Evolutionary conservation across 352 stramenopile genomes (phyloP).

Genomic region (Globisporangium spinosum): DNA sequence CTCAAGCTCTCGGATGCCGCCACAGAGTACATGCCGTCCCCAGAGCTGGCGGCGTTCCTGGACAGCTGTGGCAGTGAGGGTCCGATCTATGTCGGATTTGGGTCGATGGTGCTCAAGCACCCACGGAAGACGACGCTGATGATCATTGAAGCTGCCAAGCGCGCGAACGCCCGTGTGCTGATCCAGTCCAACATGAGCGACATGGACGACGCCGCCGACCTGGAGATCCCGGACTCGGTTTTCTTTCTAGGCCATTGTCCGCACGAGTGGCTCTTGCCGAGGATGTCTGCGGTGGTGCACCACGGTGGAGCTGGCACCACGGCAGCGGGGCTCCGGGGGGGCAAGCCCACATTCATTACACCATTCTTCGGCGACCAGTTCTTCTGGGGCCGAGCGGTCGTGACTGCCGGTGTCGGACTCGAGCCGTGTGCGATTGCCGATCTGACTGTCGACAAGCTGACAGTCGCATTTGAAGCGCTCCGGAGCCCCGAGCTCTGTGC

Average conservation of each 20-base stretch:
- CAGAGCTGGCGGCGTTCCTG: conserved; percentile 67
- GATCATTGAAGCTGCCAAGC: conserved; percentile 74
- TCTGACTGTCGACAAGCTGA: conserved; percentile 80
- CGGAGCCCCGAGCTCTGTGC: conserved; percentile 42
- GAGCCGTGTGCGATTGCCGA: conserved; percentile 79
- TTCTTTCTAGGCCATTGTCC: conserved; percentile 68
- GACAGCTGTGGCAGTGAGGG: conserved; percentile 21
- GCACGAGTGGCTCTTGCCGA: conserved; percentile 91
- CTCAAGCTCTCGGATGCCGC: conserved; percentile 1
- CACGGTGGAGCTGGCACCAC: conserved; percentile 88
- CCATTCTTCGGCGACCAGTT: conserved; percentile 95
- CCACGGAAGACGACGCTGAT: conserved; percentile 69
- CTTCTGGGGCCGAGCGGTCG: conserved; percentile 91
- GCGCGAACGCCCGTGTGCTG: conserved; percentile 70
- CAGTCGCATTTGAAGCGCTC: conserved; percentile 71
- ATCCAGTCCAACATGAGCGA: conserved; percentile 90
- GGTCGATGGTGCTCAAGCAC: conserved; percentile 90
- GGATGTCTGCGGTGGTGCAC: conserved; percentile 83
- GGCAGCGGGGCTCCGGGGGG: conserved; percentile 53
- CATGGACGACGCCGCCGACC: conserved; percentile 43
- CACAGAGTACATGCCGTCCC: conserved; percentile 33
- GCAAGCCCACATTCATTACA: conserved; percentile 92
- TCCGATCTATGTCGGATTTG: conserved; percentile 94
- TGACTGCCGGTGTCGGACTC: conserved; percentile 78
- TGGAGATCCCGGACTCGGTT: conserved; percentile 49